Percentiles rank a stretch among this genome's conserved stretches.
Conservation (phyloP, 73 alveolate genomes). For the Paramecium tetraurelia region DNA sequence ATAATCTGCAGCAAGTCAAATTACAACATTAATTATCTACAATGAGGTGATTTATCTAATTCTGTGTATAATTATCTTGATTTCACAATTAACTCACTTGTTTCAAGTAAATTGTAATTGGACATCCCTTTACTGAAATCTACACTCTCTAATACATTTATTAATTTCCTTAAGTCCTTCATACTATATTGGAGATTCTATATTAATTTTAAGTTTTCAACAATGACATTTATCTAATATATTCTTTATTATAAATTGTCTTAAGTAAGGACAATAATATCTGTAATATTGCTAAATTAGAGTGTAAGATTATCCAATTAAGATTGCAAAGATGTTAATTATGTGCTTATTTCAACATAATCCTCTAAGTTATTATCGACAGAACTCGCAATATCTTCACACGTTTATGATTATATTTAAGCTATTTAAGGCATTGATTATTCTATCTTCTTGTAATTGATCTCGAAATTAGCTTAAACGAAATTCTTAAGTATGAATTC, state of each 20-base stretch:
- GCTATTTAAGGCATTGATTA: neutral
- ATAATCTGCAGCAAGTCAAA: neutral
- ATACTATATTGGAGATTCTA: neutral
- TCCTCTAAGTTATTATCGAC: constrained; percentile 26
- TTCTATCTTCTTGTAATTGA: neutral
- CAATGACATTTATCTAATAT: constrained; percentile 1
- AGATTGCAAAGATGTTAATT: neutral
- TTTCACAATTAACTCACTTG: neutral
- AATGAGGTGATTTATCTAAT: constrained; percentile 39
- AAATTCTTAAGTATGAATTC: constrained; percentile 17
- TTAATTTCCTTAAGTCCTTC: neutral
- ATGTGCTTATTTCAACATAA: neutral
- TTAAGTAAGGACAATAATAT: neutral
- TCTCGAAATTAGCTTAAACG: neutral
- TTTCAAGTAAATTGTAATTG: neutral
- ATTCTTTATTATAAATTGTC: neutral
- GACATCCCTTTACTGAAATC: neutral
- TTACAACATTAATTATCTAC: neutral
- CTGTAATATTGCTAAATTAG: neutral
- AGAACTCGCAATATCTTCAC: constrained; percentile 13
- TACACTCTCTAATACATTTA: neutral
- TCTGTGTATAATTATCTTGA: neutral
- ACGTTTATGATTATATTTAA: neutral
- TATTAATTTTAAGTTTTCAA: neutral
- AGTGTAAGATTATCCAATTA: neutral